These are phyloP conservation scores for Dipodascus albidus DNA, from an alignment of 805 yeast genomes.

Conservation along the genomic window DNA sequence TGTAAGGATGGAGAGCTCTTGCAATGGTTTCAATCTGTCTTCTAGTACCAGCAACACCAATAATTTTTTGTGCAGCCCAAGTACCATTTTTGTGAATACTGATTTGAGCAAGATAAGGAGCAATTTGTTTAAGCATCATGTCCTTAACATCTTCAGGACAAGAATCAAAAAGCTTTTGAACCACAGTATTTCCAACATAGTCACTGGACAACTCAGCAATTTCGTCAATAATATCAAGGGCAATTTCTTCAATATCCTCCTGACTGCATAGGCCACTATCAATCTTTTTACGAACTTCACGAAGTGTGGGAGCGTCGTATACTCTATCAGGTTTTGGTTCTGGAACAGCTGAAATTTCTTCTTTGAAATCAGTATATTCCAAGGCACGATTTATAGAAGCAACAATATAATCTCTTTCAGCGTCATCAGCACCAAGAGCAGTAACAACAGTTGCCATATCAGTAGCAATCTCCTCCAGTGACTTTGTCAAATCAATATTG, in stretches of 20 bases:
- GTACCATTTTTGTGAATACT: conserved; percentile 97
- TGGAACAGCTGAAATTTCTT: conserved; percentile 48
- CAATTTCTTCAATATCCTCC: conserved; percentile 67
- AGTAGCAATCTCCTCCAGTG: conserved; percentile 18
- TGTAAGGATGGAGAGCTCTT: conserved; percentile 61
- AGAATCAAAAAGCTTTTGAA: conserved; percentile 75
- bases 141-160: conserved; percentile 63
- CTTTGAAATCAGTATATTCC: conserved; percentile 14
- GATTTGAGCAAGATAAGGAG: conserved; percentile 77
- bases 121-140: conserved; percentile 65
- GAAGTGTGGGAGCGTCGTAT: conserved; percentile 77
- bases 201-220: conserved; percentile 86
- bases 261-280: conserved; percentile 43
- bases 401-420: conserved; percentile 19
- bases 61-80: conserved; percentile 97
- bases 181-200: conserved; percentile 90
- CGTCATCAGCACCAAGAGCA: conserved; percentile 25
- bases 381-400: conserved; percentile 23
- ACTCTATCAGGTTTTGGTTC: conserved; percentile 56
- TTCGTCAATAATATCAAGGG: conserved; percentile 76
- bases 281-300: conserved; percentile 73
- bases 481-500: conserved; percentile 14
- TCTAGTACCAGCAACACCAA: conserved; percentile 55
- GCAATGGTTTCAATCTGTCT: conserved; percentile 57
- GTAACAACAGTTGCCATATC: conserved; percentile 23